Evolutionary conservation across 192 early-diverging fungal genomes (phyloP).

Genomic region (Gamsiella multidivaricata): DNA sequence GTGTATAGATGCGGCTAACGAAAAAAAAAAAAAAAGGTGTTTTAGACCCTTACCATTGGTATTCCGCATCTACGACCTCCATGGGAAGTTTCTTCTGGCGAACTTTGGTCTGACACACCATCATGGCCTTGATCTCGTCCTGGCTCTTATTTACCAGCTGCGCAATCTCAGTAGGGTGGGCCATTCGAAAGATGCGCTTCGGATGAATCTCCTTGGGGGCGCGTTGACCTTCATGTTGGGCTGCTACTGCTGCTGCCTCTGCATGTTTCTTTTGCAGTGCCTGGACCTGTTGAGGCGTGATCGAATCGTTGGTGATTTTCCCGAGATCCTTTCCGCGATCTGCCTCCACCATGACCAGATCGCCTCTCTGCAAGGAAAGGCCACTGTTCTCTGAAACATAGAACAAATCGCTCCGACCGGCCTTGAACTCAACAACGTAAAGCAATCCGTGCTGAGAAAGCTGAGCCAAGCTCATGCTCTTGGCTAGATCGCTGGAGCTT

Average conservation of each 20-base stretch:
- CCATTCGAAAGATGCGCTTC: conserved; percentile 90
- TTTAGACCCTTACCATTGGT: conserved; percentile 80
- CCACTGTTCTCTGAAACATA: conserved; percentile 68
- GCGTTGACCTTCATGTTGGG: conserved; percentile 64
- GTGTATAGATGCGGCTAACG: too few relatives aligned
- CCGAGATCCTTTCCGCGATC: conserved; percentile 92
- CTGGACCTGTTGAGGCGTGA: conserved; percentile 65
- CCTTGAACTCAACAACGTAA: conserved; percentile 90
- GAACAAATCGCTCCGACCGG: conserved; percentile 86
- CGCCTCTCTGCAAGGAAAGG: conserved; percentile 67
- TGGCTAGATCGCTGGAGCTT: conserved; percentile 53
- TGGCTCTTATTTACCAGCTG: conserved; percentile 83
- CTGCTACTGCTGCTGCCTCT: conserved; percentile 45
- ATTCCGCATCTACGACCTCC: conserved; percentile 97
- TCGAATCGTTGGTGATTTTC: conserved; percentile 82
- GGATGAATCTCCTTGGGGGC: conserved; percentile 83
- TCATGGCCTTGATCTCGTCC: conserved; percentile 91
- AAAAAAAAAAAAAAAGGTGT: too few relatives aligned
- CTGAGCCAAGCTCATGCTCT: conserved; percentile 59
- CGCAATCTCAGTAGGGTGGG: conserved; percentile 82
- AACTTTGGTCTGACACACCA: conserved; percentile 90
- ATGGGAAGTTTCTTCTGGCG: conserved; percentile 91
- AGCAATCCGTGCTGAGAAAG: conserved; percentile 66
- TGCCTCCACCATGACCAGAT: conserved; percentile 88
- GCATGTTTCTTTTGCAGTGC: conserved; percentile 57